Percentiles rank a stretch among this genome's conserved stretches.
phyloP scores from a whole-genome alignment of 345 rosid species.

The Salix koriyanagi region DNA sequence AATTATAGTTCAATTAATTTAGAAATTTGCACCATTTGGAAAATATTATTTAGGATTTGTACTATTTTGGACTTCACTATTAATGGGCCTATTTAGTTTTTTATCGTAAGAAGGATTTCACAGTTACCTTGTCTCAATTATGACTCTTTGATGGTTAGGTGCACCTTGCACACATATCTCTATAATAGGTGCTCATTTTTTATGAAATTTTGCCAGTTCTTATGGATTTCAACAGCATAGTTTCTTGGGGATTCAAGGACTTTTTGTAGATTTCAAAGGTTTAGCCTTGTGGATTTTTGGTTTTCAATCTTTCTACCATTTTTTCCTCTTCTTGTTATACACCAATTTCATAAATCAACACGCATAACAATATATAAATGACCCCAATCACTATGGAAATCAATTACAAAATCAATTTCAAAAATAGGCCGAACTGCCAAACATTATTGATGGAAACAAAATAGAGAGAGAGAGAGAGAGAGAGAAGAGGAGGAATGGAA shows the following conservation, averaged over 20 bases:
- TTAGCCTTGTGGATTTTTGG: neutral
- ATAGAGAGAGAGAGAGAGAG: neutral
- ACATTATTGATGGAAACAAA: neutral
- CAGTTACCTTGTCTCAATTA: neutral
- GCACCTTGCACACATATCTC: neutral
- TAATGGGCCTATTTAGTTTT: neutral
- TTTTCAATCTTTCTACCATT: neutral
- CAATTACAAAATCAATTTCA: neutral
- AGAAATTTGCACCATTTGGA: neutral
- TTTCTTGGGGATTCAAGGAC: neutral
- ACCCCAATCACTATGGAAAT: neutral
- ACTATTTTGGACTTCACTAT: neutral
- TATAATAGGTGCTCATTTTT: neutral
- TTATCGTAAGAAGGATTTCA: neutral
- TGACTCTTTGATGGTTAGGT: neutral
- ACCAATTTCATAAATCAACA: neutral
- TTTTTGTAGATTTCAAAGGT: neutral
- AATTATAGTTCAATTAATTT: too few species aligned
- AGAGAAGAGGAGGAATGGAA: slow-evolving; percentile 10
- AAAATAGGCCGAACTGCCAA: neutral
- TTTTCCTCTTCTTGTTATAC: neutral
- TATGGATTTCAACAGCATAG: neutral
- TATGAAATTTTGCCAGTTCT: neutral
- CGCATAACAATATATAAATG: neutral
- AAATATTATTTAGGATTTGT: neutral